A percentile compares a stretch with the other conserved stretches of the same genome.
These are phyloP conservation scores for Candida sonorensis DNA, from an alignment of 805 yeast genomes.

Conservation along the genomic window DNA sequence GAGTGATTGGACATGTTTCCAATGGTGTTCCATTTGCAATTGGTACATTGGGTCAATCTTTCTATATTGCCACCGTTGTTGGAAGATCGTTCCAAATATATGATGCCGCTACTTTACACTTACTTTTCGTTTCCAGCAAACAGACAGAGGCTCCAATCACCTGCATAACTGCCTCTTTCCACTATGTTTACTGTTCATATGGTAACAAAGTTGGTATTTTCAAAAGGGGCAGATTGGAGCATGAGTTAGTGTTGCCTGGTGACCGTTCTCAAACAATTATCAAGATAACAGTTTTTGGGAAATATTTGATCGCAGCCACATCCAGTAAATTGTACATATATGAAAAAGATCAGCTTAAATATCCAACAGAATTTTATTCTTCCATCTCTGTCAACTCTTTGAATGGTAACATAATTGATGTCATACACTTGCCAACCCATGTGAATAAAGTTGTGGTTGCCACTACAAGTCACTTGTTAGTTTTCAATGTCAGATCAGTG, in stretches of 20 bases:
- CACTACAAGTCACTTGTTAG: constrained; percentile 53
- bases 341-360: constrained; percentile 32
- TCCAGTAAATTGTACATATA: constrained; percentile 24
- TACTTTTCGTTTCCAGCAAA: constrained; percentile 77
- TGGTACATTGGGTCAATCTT: constrained; percentile 83
- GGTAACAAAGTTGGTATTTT: constrained; percentile 68
- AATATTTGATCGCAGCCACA: constrained; percentile 57
- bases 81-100: constrained; percentile 88
- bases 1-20: constrained; percentile 86
- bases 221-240: constrained; percentile 69
- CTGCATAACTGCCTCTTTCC: constrained; percentile 72
- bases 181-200: constrained; percentile 73
- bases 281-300: constrained; percentile 66
- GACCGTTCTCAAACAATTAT: constrained; percentile 30
- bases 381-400: constrained; percentile 49
- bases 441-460: constrained; percentile 82
- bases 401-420: constrained; percentile 64
- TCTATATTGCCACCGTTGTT: constrained; percentile 82
- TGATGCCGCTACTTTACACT: constrained; percentile 80
- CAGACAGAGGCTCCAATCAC: constrained; percentile 69
- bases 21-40: constrained; percentile 80
- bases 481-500: constrained; percentile 74
- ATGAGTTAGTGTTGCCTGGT: constrained; percentile 26
- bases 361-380: constrained; percentile 63
- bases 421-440: constrained; percentile 85